These are phyloP conservation scores for Aureobasidium musti DNA, from an alignment of 2,329 filamentous ascomycete genomes.

Conservation along the genomic window DNA sequence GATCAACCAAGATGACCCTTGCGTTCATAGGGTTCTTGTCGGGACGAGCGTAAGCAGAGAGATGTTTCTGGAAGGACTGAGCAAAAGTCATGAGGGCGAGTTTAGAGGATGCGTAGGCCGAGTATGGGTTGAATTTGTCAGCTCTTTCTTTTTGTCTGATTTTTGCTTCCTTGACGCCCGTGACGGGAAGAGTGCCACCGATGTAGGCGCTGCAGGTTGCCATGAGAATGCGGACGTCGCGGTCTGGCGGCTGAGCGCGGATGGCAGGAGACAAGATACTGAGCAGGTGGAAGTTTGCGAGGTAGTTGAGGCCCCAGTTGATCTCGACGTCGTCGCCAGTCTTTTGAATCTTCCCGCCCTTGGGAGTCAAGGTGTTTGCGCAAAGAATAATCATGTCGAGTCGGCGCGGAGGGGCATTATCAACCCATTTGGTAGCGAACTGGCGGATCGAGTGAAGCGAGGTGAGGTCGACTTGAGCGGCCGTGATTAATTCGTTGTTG, in stretches of 20 bases:
- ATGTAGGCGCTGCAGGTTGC: slow-evolving; percentile 89
- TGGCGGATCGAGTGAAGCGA: slow-evolving; percentile 86
- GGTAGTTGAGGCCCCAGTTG: slow-evolving; percentile 92
- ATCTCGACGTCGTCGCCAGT: slow-evolving; percentile 82
- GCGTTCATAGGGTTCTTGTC: slow-evolving; percentile 81
- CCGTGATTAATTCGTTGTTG: slow-evolving; percentile 85
- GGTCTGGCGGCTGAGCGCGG: slow-evolving; percentile 85
- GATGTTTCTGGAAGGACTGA: slow-evolving; percentile 86
- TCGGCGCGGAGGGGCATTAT: slow-evolving; percentile 85
- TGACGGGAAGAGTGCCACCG: slow-evolving; percentile 62
- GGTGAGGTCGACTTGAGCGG: slow-evolving; percentile 87
- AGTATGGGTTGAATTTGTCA: slow-evolving; percentile 54
- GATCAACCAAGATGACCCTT: slow-evolving; percentile 83
- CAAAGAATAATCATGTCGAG: slow-evolving; percentile 91
- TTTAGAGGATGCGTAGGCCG: slow-evolving; percentile 54
- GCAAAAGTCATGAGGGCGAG: slow-evolving; percentile 88
- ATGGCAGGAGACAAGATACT: slow-evolving; percentile 89
- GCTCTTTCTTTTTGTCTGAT: slow-evolving; percentile 57
- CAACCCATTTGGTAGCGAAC: slow-evolving; percentile 97
- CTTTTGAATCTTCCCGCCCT: slow-evolving; percentile 57
- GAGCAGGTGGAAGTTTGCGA: slow-evolving; percentile 93
- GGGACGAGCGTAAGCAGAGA: slow-evolving; percentile 79
- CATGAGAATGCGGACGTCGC: slow-evolving; percentile 87
- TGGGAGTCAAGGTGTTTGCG: slow-evolving; percentile 73
- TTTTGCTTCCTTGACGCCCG: slow-evolving; percentile 43